Evolutionary conservation across 352 stramenopile species (phyloP), one percentile per base, ranked within the genome.

Genomic region (Pythium insidiosum): DNA sequence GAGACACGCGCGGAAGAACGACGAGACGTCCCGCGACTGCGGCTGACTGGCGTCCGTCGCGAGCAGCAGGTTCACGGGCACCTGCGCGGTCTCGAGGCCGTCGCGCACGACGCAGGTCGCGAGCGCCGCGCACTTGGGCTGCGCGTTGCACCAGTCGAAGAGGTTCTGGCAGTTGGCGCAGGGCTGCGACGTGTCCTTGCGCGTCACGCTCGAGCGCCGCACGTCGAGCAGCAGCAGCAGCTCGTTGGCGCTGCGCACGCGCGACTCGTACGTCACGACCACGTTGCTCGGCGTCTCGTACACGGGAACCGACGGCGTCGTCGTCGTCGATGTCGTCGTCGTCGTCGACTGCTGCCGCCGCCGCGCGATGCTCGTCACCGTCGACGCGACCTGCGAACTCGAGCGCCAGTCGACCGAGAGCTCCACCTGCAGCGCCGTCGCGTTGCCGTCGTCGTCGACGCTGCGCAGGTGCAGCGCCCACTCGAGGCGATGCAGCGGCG

Each of bases 311-410:
- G 15, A 13, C 28, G 28, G 9, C 28, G 28, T 15, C 28, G 28
- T 33, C n/a, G n/a, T n/a, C 28, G 28, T 33, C 9, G 28, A 9
- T 5, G 38, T 41, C 4, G 20, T 19, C n/a, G 7, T 15, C 4
- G 12, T 5, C 18, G 18, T 19, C 6, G 26, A 18, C 1, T 20
- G 5, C 0, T 25, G 15, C 3, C 49, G 39, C 23, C 55, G 44
- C 4, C 66, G 49, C n/a, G 68, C 63, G 38, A 80, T 80, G 53
- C 67, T 80, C 26, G 71, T 84, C 60, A 78, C 63, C 2, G 62
- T 74, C 18, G 71, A 66, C 9, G 62, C 59, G 11, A 68, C 66
- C 33, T 84, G 65, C 1, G 55, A 43, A 6, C 53, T 42, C 4
- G 60, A 60, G 16, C 61, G 63, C 13, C 80, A 58, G 19, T 68